A percentile compares a stretch with the other conserved stretches of the same genome.
phyloP scores from a whole-genome alignment of 116 monocot genomes.

The Posidonia oceanica region DNA sequence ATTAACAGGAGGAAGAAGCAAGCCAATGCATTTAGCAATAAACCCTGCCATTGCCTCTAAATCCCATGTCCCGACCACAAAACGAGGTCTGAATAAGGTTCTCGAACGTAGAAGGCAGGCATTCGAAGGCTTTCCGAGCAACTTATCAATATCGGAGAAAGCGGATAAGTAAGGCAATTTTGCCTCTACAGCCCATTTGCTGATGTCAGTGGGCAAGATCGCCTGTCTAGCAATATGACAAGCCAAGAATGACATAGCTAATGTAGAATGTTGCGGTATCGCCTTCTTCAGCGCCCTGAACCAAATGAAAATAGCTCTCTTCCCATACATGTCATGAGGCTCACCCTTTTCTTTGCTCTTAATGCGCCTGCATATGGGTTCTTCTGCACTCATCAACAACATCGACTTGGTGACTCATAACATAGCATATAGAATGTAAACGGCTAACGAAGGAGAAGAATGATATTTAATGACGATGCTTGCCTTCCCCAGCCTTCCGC shows the following conservation, averaged over 20 bases:
- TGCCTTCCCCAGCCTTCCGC: slow-evolving; percentile 2
- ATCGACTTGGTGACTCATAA: neutral
- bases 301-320: slow-evolving; percentile 19
- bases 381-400: slow-evolving; percentile 16
- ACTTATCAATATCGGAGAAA: slow-evolving; percentile 30
- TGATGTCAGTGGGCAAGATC: slow-evolving; percentile 45
- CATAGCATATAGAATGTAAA: neutral
- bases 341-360: slow-evolving; percentile 3
- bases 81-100: slow-evolving; percentile 55
- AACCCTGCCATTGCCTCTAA: slow-evolving; percentile 57
- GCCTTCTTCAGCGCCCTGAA: slow-evolving; percentile 21
- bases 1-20: slow-evolving; percentile 75
- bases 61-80: slow-evolving; percentile 44
- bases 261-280: slow-evolving; percentile 38
- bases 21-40: slow-evolving; percentile 47
- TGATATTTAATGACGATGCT: neutral
- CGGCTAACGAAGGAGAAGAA: neutral
- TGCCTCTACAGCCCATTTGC: slow-evolving; percentile 36
- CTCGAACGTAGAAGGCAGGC: slow-evolving; percentile 30
- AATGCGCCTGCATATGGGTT: slow-evolving; percentile 1
- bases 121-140: slow-evolving; percentile 32
- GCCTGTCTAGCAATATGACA: slow-evolving; percentile 50
- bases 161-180: slow-evolving; percentile 50
- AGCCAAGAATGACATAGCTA: slow-evolving; percentile 38
- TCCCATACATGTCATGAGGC: slow-evolving; percentile 11